Evolutionary conservation across 208 protist genomes (phyloP).

Genomic region (Wallacemonas sp.): DNA sequence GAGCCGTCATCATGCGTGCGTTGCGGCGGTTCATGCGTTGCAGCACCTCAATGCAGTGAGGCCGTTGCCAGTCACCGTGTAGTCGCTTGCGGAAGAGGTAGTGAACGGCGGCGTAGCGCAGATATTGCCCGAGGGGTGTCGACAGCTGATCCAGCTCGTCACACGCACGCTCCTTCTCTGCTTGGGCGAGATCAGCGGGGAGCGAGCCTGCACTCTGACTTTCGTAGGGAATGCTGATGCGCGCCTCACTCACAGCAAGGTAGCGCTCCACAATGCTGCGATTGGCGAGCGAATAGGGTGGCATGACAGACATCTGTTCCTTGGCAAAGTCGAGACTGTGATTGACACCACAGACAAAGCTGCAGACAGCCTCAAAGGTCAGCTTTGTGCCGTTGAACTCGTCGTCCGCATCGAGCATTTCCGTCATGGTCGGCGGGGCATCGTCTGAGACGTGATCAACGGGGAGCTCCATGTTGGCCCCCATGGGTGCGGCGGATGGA

Average conservation of each 20-base stretch:
- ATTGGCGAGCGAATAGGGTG: slow-evolving; percentile 2
- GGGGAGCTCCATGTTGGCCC: not conserved
- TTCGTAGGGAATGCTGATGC: slow-evolving; percentile 48
- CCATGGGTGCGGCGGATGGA: not conserved
- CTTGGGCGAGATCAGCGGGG: slow-evolving; percentile 28
- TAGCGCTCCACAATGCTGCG: slow-evolving; percentile 40
- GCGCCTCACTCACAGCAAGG: slow-evolving; percentile 31
- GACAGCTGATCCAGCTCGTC: slow-evolving; percentile 23
- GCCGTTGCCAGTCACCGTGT: not conserved
- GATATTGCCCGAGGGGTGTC: slow-evolving; percentile 29
- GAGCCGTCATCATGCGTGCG: slow-evolving; percentile 3
- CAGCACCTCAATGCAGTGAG: not conserved
- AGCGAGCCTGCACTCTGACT: slow-evolving; percentile 26
- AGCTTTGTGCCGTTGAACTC: slow-evolving; percentile 2
- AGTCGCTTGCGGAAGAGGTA: not conserved
- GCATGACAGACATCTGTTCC: not conserved
- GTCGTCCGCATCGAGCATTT: slow-evolving; percentile 22
- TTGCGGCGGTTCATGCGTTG: slow-evolving; percentile 2
- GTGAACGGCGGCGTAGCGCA: slow-evolving; percentile 25
- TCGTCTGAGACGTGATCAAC: not conserved
- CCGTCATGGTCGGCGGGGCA: slow-evolving; percentile 30
- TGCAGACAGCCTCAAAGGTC: not conserved
- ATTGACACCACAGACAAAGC: slow-evolving; percentile 1
- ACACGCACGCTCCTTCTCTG: slow-evolving; percentile 22
- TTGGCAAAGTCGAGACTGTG: slow-evolving; percentile 7